Conservation (phyloP, 331 rosid genomes). For the Rosa hybrid region DNA sequence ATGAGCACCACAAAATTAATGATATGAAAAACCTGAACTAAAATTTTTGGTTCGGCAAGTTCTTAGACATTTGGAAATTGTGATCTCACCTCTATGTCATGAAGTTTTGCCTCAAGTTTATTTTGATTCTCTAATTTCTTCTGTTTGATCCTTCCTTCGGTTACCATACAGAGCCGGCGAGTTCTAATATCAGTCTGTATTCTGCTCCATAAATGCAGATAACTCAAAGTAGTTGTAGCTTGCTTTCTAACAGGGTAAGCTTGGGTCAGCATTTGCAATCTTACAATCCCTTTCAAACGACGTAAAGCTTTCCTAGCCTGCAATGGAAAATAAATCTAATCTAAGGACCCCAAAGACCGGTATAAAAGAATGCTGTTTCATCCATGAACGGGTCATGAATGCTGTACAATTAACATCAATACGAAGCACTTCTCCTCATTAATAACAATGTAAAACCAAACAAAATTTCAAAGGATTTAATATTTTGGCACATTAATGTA, state of each 20-base stretch:
- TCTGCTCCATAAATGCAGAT: slow-evolving; percentile 91
- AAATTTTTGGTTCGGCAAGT: neutral
- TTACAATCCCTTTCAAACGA: slow-evolving; percentile 62
- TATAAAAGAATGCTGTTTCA: slow-evolving; percentile 4
- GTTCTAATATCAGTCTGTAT: slow-evolving; percentile 69
- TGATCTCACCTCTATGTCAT: slow-evolving; percentile 71
- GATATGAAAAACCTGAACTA: neutral
- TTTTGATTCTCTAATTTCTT: slow-evolving; percentile 82
- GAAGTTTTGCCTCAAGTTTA: slow-evolving; percentile 93
- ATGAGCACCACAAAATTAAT: neutral
- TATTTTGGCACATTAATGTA: neutral
- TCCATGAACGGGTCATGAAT: neutral
- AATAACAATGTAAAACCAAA: slow-evolving; percentile 14
- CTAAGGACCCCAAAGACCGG: neutral
- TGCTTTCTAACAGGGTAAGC: slow-evolving; percentile 64
- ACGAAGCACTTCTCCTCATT: neutral
- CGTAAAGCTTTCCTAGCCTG: slow-evolving; percentile 84
- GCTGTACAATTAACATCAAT: neutral
- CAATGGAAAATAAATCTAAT: slow-evolving; percentile 18
- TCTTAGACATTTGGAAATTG: slow-evolving; percentile 14
- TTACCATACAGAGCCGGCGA: slow-evolving; percentile 87
- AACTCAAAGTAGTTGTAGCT: slow-evolving; percentile 60
- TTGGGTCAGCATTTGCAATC: slow-evolving; percentile 58
- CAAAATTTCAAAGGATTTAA: neutral
- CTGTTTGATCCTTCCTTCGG: slow-evolving; percentile 75